Evolutionary conservation across 768 basidiomycete genomes (phyloP).

Genomic region (Pilatotrama ljubarskyi): DNA sequence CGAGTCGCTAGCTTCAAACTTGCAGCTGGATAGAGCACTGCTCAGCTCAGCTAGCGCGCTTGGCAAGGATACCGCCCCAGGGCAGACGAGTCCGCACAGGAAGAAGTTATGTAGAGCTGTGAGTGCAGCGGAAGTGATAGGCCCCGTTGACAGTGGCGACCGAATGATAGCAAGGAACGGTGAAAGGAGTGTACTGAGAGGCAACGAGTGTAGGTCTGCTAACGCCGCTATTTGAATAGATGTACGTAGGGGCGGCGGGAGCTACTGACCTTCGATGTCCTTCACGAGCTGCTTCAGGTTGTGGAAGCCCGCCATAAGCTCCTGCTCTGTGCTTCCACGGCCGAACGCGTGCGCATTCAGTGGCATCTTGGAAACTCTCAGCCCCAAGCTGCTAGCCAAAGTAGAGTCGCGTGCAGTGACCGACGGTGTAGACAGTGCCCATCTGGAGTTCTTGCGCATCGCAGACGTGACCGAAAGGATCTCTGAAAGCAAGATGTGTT

Average conservation of each 20-base stretch:
- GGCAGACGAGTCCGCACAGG: conserved; percentile 68
- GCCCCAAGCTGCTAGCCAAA: conserved; percentile 72
- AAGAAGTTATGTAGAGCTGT: conserved; percentile 89
- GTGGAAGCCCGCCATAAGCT: conserved; percentile 89
- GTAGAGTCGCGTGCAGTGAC: conserved; percentile 61
- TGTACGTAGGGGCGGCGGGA: background rate
- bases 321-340: conserved; percentile 67
- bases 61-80: conserved; percentile 56
- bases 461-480: conserved; percentile 87
- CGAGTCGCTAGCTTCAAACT: conserved; percentile 96
- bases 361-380: conserved; percentile 59
- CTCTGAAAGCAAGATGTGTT: conserved; percentile 86
- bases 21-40: conserved; percentile 90
- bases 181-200: conserved; percentile 63
- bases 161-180: conserved; percentile 95
- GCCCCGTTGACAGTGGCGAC: conserved; percentile 92
- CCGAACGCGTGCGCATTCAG: conserved; percentile 43
- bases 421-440: conserved; percentile 76
- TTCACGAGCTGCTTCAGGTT: conserved; percentile 76
- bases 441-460: conserved; percentile 98
- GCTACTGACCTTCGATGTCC: conserved; percentile 59
- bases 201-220: conserved; percentile 58
- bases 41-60: conserved; percentile 80
- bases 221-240: background rate
- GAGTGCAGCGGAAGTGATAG: conserved; percentile 94